Conservation (phyloP, 2,329 filamentous ascomycete species). For the Mycosphaerella sp. region DNA sequence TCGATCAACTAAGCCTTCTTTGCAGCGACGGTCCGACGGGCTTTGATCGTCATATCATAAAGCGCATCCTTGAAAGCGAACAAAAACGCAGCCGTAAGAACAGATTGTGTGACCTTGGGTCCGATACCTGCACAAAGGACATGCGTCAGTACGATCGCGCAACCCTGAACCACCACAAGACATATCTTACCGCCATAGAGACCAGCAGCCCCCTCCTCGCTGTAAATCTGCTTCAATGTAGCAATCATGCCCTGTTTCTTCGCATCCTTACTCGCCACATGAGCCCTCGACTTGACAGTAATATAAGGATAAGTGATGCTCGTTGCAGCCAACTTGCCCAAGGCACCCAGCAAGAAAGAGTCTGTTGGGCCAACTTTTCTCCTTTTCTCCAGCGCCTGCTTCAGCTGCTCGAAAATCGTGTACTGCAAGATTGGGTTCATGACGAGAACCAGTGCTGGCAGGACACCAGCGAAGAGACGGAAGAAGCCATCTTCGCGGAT, state of each 20-base stretch:
- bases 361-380: slow-evolving; percentile 73
- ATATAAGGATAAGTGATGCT: slow-evolving; percentile 97
- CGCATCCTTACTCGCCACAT: slow-evolving; percentile 73
- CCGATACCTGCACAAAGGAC: slow-evolving; percentile 63
- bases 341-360: slow-evolving; percentile 82
- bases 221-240: slow-evolving; percentile 71
- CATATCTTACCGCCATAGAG: slow-evolving; percentile 77
- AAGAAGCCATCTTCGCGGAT: slow-evolving; percentile 76
- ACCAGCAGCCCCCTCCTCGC: slow-evolving; percentile 83
- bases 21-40: slow-evolving; percentile 42
- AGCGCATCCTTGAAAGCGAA: slow-evolving; percentile 98
- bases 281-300: slow-evolving; percentile 96
- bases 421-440: slow-evolving; percentile 99
- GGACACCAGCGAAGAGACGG: slow-evolving; percentile 84
- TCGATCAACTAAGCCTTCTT: slow-evolving; percentile 15
- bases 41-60: slow-evolving; percentile 71
- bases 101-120: slow-evolving; percentile 94
- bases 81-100: slow-evolving; percentile 89
- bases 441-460: slow-evolving; percentile 87
- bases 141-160: background rate
- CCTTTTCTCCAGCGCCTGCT: slow-evolving; percentile 77
- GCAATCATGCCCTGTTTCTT: slow-evolving; percentile 74
- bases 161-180: background rate
- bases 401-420: slow-evolving; percentile 97
- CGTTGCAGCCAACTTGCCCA: slow-evolving; percentile 93